Base-by-base conservation (phyloP, 2,329 filamentous ascomycete genomes). In the Talaromyces atroroseus region DNA sequence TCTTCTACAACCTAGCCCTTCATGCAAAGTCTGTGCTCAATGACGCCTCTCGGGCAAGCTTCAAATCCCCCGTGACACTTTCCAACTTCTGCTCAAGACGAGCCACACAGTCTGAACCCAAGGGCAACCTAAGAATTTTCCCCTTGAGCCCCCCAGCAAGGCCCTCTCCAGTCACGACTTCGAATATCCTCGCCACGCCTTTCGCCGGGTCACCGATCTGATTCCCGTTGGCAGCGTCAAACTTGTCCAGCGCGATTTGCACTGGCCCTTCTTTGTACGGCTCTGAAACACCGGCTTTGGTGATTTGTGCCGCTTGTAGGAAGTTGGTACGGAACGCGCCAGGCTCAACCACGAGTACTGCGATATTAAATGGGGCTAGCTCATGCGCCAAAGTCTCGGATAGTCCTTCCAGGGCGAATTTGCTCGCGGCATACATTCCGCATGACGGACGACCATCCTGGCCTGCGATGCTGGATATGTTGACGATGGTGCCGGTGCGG, bases 371-470 rank as follows among this genome's bases (percentile, higher is more conserved):
- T 5, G 50, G 50, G 21, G 40, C 50, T 12, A 52, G 10, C 24
- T 52, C 50, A 21, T 3, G 18, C 6, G 26, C 42, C 4, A 52
- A 14, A 26, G 50, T 34, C 21, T 52, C 50, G 10, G 50, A 52
- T 16, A 52, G 26, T 26, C 50, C 50, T 34, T 52, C 50, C 14
- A 52, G 14, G 6, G 50, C 50, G 26, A 52, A 52, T 36, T 52
- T 52, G 32, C 23, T 32, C 4, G 23, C 50, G 1, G 50, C 16
- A 21, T 52, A 52, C 50, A 52, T 45, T 6, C 38, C 50, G 32
- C 26, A 24, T 52, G 23, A 16, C 7, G 50, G 16, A 10, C 20
- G 38, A 2, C 23, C 16, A 21, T n/a, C 18, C 21, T 21, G 32
- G 23, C 29, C 26, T 7, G 34, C 50, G 26, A 29, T 29, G 16